phyloP scores from a whole-genome alignment of 116 monocot genomes.

The Dioscorea cayenensis region DNA sequence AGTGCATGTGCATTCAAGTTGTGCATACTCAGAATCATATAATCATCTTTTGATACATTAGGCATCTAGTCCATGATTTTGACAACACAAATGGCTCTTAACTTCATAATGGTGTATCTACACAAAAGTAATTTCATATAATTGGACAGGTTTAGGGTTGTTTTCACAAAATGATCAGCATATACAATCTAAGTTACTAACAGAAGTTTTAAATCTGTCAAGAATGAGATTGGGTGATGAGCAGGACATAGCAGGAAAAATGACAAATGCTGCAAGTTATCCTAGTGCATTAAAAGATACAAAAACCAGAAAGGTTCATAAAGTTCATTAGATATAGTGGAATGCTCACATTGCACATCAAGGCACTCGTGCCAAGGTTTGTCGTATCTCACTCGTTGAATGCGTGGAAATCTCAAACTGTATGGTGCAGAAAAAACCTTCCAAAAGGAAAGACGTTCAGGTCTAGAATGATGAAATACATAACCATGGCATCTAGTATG shows the following conservation, averaged over 20 bases:
- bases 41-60: background rate
- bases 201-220: too few species aligned
- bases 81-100: background rate
- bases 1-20: too few species aligned
- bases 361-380: conserved; percentile 99
- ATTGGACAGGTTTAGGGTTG: too few species aligned
- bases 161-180: too few species aligned
- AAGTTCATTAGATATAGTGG: background rate
- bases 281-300: background rate
- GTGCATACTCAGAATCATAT: background rate
- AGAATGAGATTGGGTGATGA: too few species aligned
- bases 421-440: conserved; percentile 97
- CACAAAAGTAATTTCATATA: too few species aligned
- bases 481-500: background rate
- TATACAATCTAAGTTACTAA: too few species aligned
- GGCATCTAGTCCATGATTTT: background rate
- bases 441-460: conserved; percentile 9
- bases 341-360: conserved; percentile 81
- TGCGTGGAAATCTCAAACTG: conserved; percentile 95
- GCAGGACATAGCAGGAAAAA: too few species aligned
- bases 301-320: background rate
- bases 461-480: background rate
- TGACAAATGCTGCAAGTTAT: background rate
- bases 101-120: background rate
- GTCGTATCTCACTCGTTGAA: conserved; percentile 89